phyloP scores from a whole-genome alignment of 2,329 filamentous ascomycete genomes.

The Cercospora sp. region DNA sequence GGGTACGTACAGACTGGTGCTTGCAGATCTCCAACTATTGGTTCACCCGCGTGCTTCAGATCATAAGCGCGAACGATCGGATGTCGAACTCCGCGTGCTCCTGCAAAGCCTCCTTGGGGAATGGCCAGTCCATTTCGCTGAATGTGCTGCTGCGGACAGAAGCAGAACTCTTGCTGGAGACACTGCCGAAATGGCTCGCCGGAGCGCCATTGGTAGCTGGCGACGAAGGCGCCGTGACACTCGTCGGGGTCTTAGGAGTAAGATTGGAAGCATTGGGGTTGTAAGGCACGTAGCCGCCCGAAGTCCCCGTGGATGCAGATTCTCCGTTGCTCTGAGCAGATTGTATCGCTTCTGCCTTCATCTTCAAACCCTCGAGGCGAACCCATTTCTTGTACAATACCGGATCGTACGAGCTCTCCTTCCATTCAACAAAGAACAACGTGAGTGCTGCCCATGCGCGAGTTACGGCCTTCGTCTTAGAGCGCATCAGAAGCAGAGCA shows the following conservation, averaged over 20 bases:
- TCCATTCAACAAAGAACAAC: constrained; percentile 23
- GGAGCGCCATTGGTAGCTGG: not conserved
- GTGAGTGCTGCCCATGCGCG: constrained; percentile 20
- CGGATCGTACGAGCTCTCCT: constrained; percentile 17
- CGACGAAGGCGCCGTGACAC: not conserved
- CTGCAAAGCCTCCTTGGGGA: constrained; percentile 12
- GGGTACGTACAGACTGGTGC: not conserved
- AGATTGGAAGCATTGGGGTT: not conserved
- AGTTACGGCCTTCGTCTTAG: constrained; percentile 14
- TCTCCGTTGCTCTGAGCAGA: constrained; percentile 8
- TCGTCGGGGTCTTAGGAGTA: not conserved
- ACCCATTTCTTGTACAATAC: constrained; percentile 20
- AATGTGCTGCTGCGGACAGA: constrained; percentile 10
- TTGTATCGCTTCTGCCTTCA: constrained; percentile 14
- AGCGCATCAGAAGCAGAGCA: constrained; percentile 15
- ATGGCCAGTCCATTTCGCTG: constrained; percentile 17
- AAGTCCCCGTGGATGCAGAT: not conserved
- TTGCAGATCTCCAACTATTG: not conserved
- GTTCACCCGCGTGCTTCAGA: not conserved
- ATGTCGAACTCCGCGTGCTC: constrained; percentile 16
- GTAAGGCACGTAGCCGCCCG: constrained; percentile 9
- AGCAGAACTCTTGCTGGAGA: constrained; percentile 14
- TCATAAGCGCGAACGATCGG: constrained; percentile 19
- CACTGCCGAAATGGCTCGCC: constrained; percentile 11
- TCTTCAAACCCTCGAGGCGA: constrained; percentile 13